Base-by-base conservation (phyloP, 305 asterid species). In the Salvia sclarea region DNA sequence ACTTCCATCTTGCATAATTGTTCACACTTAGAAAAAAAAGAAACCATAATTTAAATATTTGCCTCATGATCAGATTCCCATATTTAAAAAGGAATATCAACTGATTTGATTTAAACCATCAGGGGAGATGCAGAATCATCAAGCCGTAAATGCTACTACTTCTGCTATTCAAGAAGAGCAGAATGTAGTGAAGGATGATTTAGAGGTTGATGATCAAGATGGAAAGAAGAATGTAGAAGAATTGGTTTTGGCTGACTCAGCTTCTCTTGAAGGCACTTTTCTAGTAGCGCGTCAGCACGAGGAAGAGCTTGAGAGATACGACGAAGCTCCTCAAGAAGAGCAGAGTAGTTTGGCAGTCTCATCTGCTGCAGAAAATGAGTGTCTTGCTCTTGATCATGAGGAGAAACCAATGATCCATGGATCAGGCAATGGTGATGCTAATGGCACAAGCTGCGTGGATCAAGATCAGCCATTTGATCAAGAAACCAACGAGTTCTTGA, bases 71-170 rank as follows among this genome's bases (percentile, higher is more conserved):
- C 3, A 47, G 2, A 44, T 14, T 45, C 6, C 3, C 54, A 47
- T 16, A 47, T 4, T 38, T 9, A 37, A 13, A 8, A 17, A 57
- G 62, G 48, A 28, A 64, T 24, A 2, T 16, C 24, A 64, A 3
- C 6, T 33, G 44, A 35, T 25, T 52, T 58, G 43, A 38, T 17
- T 37, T 50, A 18, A 13, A 47, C 38, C 49, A 45, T 64, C 69
- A 76, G 83, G 41, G 60, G 74, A 70, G 63, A 71, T 45, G 69
- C 83, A 72, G 65, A 71, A 49, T 49, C 64, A 62, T 45, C 79
- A 76, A 68, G 45, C 66, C 20, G 53, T 31, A 14, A 52, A 33
- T 62, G 59, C 55, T 60, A 43, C 79, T 24, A 43, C 79, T 24
- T 40, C 74, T 41, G 69, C 69, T 35, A 55, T 67, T 67, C 73